Conservation (phyloP, 2,329 filamentous ascomycete genomes). For the Xylariaceae sp. region DNA sequence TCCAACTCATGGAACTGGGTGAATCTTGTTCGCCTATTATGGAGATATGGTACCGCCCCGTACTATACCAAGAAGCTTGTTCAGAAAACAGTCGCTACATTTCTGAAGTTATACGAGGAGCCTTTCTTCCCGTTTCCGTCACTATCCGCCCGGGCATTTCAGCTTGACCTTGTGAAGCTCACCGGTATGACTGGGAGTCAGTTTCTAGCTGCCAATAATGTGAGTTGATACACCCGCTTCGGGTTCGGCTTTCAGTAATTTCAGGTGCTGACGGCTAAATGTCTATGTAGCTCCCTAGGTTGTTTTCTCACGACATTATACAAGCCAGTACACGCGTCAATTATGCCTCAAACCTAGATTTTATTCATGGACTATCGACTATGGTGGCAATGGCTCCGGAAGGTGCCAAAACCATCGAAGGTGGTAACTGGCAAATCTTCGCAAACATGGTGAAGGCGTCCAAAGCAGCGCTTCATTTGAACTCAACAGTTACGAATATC, state of each 20-base stretch:
- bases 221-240: conserved; percentile 25
- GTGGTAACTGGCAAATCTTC: conserved; percentile 95
- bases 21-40: conserved; percentile 72
- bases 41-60: conserved; percentile 79
- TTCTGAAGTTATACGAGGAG: conserved; percentile 72
- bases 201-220: conserved; percentile 60
- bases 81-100: conserved; percentile 63
- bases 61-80: conserved; percentile 68
- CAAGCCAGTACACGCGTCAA: conserved; percentile 91
- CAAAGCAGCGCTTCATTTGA: conserved; percentile 54
- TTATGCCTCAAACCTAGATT: conserved; percentile 82
- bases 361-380: conserved; percentile 82
- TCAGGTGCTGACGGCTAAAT: conserved; percentile 1
- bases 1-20: conserved; percentile 64
- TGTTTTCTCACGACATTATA: conserved; percentile 74
- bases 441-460: conserved; percentile 67
- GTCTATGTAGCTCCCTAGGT: conserved; percentile 47
- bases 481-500: conserved; percentile 55
- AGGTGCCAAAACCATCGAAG: conserved; percentile 69
- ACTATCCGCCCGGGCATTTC: conserved; percentile 60
- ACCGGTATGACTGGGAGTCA: conserved; percentile 69
- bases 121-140: conserved; percentile 81
- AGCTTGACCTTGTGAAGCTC: conserved; percentile 59
- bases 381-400: conserved; percentile 87
- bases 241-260: not conserved